Percentiles rank a stretch among this genome's conserved stretches.
These are phyloP conservation scores for Fragilaria crotonensis DNA, from an alignment of 108 stramenopile genomes.

Conservation along the genomic window DNA sequence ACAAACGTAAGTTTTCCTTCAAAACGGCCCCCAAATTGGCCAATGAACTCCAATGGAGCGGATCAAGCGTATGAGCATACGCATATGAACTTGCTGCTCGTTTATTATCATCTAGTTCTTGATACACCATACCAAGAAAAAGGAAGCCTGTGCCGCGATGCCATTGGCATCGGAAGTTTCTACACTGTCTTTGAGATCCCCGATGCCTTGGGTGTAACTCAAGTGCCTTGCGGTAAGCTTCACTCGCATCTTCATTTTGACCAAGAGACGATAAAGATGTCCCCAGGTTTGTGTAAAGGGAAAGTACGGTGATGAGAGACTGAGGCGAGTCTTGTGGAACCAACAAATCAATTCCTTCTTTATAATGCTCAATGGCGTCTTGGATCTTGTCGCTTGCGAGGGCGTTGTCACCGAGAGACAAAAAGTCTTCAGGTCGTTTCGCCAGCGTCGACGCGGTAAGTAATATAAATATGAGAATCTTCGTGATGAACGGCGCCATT, in stretches of 20 bases:
- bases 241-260: conserved; percentile 13
- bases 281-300: conserved; percentile 42
- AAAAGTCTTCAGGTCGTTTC: conserved; percentile 30
- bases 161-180: conserved; percentile 16
- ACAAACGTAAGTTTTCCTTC: conserved; percentile 40
- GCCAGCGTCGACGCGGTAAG: too few relatives aligned
- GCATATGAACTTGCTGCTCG: conserved; percentile 36
- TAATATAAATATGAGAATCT: too few relatives aligned
- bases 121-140: conserved; percentile 61
- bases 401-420: conserved; percentile 8
- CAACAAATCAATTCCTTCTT: conserved; percentile 13
- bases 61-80: conserved; percentile 42
- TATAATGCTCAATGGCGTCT: conserved; percentile 23
- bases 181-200: conserved; percentile 13
- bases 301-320: conserved; percentile 32
- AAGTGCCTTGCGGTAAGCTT: conserved; percentile 25
- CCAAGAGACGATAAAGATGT: conserved; percentile 34
- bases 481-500: too few relatives aligned
- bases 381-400: conserved; percentile 2
- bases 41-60: conserved; percentile 48
- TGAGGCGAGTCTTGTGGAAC: conserved; percentile 2
- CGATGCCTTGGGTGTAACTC: conserved; percentile 9
- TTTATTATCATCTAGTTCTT: conserved; percentile 28
- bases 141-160: conserved; percentile 42
- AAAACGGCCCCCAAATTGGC: conserved; percentile 60